These are phyloP conservation scores for Eucalyptus decipiens DNA, from an alignment of 345 rosid genomes.

Conservation along the genomic window DNA sequence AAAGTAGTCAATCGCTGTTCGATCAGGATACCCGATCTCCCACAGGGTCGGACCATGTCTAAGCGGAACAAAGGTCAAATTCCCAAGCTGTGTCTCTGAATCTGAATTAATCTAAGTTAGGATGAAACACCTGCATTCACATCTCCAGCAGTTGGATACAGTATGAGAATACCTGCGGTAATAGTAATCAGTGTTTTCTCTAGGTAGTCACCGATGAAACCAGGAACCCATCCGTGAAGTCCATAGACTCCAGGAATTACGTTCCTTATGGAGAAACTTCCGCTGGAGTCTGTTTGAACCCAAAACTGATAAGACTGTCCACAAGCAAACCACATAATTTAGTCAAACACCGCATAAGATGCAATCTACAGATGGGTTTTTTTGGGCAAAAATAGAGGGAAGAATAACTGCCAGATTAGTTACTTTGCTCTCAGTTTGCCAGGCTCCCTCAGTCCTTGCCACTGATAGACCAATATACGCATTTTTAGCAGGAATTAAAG, in stretches of 20 bases:
- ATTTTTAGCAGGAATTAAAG: constrained; percentile 17
- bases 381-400: neutral
- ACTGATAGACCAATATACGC: constrained; percentile 15
- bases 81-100: constrained; percentile 6
- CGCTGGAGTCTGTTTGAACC: constrained; percentile 20
- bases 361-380: neutral
- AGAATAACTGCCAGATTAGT: neutral
- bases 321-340: neutral
- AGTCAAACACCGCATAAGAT: neutral
- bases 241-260: constrained; percentile 16
- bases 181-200: neutral
- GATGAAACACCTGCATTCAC: neutral
- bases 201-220: constrained; percentile 24
- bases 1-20: constrained; percentile 12
- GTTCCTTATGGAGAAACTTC: constrained; percentile 16
- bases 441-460: constrained; percentile 14
- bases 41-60: constrained; percentile 25
- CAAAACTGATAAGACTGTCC: constrained; percentile 23
- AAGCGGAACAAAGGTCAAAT: constrained; percentile 3
- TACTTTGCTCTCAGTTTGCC: constrained; percentile 33
- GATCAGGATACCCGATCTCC: constrained; percentile 27
- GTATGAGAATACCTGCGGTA: constrained; percentile 6
- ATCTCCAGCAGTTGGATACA: neutral
- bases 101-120: neutral
- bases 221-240: constrained; percentile 29